Base-by-base conservation (phyloP, 2,329 filamentous ascomycete species). In the Aspergillus texensis region DNA sequence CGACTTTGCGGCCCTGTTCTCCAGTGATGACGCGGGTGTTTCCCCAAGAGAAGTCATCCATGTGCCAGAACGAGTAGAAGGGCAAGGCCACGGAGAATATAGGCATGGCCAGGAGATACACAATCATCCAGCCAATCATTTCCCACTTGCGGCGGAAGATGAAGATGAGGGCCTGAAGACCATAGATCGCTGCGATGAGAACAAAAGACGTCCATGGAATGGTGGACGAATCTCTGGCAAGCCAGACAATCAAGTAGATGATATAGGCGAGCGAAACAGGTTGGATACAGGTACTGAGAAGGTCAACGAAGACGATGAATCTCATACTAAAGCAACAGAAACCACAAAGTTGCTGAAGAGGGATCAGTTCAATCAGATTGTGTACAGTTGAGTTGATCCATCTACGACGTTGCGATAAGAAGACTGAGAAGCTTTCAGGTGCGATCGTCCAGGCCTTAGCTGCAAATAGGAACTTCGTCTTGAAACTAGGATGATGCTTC, bases 251-350 rank as follows among this genome's bases (percentile, higher is more conserved):
- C 64, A 99, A 86, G 77, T 98, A 99, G 62, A 86, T 85, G 69
- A 99, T 91, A 75, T 98, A 99, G 11, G 88, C 92, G 24, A 97
- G 85, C 1, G 92, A 95, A 63, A 97, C 93, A 3, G 95, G 95
- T 76, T 96, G 93, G 56, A 98, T 89, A 61, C 98, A 81, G 1
- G 95, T 99, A 61, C 92, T 95, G 67, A 99, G 83, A 71, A 99
- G 83, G 79, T 99, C 95, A 70, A 99, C 79, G 74, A 99, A 96
- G 70, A 99, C 94, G 63, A 99, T 87, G 79, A 99, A 99, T 73
- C 95, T 91, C 95, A 99, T 99, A 80, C 92, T 96, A 85, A 99
- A 99, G 82, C 95, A 99, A 85, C 95, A 99, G 89, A 99, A 99
- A 81, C 95, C 95, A 79, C 95, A 99, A 57, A 99, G 91, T 77